Base-by-base conservation (phyloP, 805 yeast species). In the Yamadazyma tumulicola region DNA sequence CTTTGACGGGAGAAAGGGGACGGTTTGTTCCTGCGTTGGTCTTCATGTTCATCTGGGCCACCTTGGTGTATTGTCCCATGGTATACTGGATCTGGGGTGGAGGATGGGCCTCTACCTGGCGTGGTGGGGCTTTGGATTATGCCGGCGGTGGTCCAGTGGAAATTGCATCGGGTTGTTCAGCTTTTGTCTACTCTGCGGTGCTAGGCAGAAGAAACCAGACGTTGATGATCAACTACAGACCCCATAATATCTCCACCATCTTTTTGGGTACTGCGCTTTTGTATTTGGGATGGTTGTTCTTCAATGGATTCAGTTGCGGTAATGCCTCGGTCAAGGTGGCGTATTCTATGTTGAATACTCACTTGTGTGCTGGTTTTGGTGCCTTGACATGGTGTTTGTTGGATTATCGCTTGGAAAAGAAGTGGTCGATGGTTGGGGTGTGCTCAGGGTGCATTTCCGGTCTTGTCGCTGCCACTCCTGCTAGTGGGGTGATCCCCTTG, bases 81-180 rank as follows among this genome's bases (percentile, higher is more conserved):
- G 91, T 91, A 5, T 86, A 79, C 61, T 89, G 97, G 97, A 79
- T 85, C 36, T 91, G 97, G 97, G 83, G 87, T 37, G 81, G 80
- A 29, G 97, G 98, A 25, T 91, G 97, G 97, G 96, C 96, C 23
- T 73, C 72, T 46, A 31, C 42, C 11, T 67, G 58, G 58, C 70
- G 78, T 48, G 91, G 95, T 79, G 96, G 95, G 5, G 97, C 81
- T 1, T 68, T 91, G 33, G 98, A 91, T 57, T 91, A 85, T 59
- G 98, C 98, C 16, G 98, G 98, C 19, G 97, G 97, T 37, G 97
- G 97, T 0, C 95, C 97, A 1, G 96, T 91, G 18, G 97, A 91
- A 58, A 86, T 93, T 37, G 72, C 85, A 19, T 81, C 94, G 16
- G 97, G 97, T 41, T 83, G 88, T 16, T 84, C 87, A 22, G 97